Evolutionary conservation across 148 eudicot genomes (phyloP).

Genomic region (Pouteria glomerata): DNA sequence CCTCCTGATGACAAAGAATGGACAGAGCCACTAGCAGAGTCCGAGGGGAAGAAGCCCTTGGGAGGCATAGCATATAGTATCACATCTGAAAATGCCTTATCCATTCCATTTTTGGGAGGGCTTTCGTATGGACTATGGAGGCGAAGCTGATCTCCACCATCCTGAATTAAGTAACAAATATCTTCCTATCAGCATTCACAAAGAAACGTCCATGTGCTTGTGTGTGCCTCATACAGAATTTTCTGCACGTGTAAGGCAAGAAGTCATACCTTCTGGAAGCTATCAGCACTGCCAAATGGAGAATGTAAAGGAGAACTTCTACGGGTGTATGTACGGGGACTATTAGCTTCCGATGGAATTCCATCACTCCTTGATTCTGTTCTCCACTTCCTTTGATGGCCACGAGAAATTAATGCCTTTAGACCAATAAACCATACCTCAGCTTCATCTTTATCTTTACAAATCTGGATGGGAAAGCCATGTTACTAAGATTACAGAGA

Average conservation of each 20-base stretch:
- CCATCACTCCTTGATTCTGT: conserved; percentile 96
- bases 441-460: conserved; percentile 99
- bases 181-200: background rate
- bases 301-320: conserved; percentile 88
- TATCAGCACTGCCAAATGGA: conserved; percentile 74
- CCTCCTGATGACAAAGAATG: conserved; percentile 88
- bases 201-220: background rate
- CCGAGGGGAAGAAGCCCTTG: conserved; percentile 65
- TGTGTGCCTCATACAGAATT: background rate
- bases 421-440: conserved; percentile 99
- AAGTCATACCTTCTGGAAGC: conserved; percentile 70
- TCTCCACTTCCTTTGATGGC: conserved; percentile 88
- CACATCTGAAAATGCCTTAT: conserved; percentile 76
- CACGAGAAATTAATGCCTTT: conserved; percentile 79
- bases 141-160: conserved; percentile 62
- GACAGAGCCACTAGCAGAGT: conserved; percentile 64
- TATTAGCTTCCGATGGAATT: conserved; percentile 83
- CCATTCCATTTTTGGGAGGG: conserved; percentile 78
- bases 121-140: conserved; percentile 83
- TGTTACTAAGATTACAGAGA: conserved; percentile 1
- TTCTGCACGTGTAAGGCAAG: background rate
- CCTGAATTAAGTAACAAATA: conserved; percentile 45
- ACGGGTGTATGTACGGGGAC: conserved; percentile 87
- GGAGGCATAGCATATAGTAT: conserved; percentile 63
- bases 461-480: conserved; percentile 44